These are phyloP conservation scores for Penicillium subrubescens DNA, from an alignment of 495 filamentous ascomycete genomes.

Conservation along the genomic window DNA sequence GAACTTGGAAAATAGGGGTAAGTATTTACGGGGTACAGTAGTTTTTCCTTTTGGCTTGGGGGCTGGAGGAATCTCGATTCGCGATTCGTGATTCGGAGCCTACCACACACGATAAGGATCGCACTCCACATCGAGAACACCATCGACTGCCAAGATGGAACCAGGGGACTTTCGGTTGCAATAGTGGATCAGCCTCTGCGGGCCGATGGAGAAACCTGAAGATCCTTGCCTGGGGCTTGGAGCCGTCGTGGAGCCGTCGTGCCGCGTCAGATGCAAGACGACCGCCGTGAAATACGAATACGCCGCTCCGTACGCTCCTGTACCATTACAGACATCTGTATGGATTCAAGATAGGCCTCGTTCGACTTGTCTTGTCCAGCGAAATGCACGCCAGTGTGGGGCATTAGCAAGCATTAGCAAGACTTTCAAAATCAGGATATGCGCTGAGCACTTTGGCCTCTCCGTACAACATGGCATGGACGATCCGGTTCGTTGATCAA, in stretches of 20 bases:
- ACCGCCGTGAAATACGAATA: slow-evolving; percentile 17
- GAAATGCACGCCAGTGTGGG: not conserved
- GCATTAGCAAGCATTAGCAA: not conserved
- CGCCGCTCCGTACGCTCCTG: slow-evolving; percentile 5
- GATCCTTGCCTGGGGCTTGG: slow-evolving; percentile 11
- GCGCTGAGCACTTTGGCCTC: not conserved
- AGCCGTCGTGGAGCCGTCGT: not conserved
- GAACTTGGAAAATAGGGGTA: not conserved
- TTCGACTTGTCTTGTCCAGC: not conserved
- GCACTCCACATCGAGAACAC: not conserved
- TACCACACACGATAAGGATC: not conserved
- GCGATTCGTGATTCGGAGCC: not conserved
- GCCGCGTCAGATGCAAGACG: not conserved
- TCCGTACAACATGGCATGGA: not conserved
- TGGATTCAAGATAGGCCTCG: not conserved
- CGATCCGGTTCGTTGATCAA: slow-evolving; percentile 18
- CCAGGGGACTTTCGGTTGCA: slow-evolving; percentile 7
- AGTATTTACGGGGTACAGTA: not conserved
- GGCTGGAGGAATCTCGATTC: slow-evolving; percentile 2
- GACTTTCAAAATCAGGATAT: not conserved
- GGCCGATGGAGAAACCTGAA: slow-evolving; percentile 15
- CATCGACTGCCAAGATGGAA: slow-evolving; percentile 6
- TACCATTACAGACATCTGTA: not conserved
- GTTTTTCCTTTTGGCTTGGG: not conserved
- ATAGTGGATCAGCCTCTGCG: slow-evolving; percentile 10